Evolutionary conservation across 768 basidiomycete genomes (phyloP).

Genomic region (Lentinus tigrinus): DNA sequence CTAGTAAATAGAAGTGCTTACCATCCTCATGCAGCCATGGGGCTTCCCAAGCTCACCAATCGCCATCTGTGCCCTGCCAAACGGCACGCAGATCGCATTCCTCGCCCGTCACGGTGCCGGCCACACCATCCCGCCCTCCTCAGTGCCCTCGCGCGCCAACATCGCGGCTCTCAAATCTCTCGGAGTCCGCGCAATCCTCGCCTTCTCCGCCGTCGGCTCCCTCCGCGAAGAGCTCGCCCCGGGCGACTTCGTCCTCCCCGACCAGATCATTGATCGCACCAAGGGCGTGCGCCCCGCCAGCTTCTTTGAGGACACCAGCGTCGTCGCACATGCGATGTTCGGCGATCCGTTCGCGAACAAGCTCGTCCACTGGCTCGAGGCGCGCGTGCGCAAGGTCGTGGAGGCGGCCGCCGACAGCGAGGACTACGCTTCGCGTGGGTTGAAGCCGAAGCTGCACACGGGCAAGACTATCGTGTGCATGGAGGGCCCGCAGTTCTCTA

Average conservation of each 20-base stretch:
- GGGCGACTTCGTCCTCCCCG: constrained; percentile 84
- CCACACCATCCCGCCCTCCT: constrained; percentile 77
- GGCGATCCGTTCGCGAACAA: constrained; percentile 84
- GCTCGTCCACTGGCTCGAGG: constrained; percentile 65
- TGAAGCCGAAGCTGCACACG: constrained; percentile 68
- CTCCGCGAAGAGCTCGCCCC: constrained; percentile 91
- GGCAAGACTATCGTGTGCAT: constrained; percentile 91
- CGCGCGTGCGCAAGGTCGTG: constrained; percentile 61
- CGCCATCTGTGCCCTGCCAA: constrained; percentile 84
- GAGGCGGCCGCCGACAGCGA: constrained; percentile 28
- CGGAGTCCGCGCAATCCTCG: constrained; percentile 85
- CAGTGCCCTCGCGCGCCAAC: constrained; percentile 87
- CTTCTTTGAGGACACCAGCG: constrained; percentile 78
- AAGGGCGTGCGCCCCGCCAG: constrained; percentile 88
- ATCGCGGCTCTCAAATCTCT: constrained; percentile 93
- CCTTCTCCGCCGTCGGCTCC: constrained; percentile 95
- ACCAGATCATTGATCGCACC: constrained; percentile 94
- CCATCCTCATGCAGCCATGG: constrained; percentile 68
- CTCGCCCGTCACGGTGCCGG: constrained; percentile 85
- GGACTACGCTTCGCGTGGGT: constrained; percentile 38
- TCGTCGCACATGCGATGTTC: constrained; percentile 93
- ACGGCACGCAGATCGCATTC: constrained; percentile 82
- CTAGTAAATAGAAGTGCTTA: not conserved
- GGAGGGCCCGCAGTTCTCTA: constrained; percentile 98
- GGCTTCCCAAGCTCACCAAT: constrained; percentile 89